Evolutionary conservation across 164 flowering plant genomes (phyloP).

Genomic region (Kalanchoe fedtschenkoi): DNA sequence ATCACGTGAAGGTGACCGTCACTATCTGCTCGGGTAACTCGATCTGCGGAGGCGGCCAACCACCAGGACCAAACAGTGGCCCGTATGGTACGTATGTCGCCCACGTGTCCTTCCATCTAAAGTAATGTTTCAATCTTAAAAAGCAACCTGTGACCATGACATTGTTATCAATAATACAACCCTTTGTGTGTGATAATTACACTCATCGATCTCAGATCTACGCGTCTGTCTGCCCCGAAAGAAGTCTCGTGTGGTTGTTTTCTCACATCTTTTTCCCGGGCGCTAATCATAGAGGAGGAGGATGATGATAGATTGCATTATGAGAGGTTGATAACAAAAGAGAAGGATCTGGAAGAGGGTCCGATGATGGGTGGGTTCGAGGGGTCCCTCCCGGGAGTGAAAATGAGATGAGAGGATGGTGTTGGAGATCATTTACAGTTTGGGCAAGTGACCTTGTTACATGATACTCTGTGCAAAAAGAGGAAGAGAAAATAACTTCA

Average conservation of each 20-base stretch:
- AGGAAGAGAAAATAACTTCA: not conserved
- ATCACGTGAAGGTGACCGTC: not conserved
- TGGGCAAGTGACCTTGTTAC: slow-evolving; percentile 1
- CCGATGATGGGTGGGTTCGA: not conserved
- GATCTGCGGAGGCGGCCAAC: not conserved
- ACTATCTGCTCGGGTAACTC: not conserved
- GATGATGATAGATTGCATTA: not conserved
- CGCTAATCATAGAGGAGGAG: too few species aligned
- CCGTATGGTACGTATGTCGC: not conserved
- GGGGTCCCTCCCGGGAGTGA: too few species aligned
- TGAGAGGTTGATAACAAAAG: too few species aligned
- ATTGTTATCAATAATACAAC: too few species aligned
- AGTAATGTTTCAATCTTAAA: too few species aligned
- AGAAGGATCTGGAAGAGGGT: not conserved
- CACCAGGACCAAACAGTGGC: not conserved
- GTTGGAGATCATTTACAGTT: not conserved
- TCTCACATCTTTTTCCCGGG: not conserved
- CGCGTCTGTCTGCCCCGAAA: not conserved
- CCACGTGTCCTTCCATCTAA: not conserved
- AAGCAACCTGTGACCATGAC: not conserved
- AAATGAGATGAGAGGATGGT: not conserved
- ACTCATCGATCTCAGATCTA: not conserved
- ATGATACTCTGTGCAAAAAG: slow-evolving; percentile 4
- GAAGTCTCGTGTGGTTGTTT: not conserved
- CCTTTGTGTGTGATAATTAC: not conserved